A percentile compares a stretch with the other conserved stretches of the same genome.
phyloP scores from a whole-genome alignment of 1,139 yeast species.

The Saccharomycopsis phalli region DNA sequence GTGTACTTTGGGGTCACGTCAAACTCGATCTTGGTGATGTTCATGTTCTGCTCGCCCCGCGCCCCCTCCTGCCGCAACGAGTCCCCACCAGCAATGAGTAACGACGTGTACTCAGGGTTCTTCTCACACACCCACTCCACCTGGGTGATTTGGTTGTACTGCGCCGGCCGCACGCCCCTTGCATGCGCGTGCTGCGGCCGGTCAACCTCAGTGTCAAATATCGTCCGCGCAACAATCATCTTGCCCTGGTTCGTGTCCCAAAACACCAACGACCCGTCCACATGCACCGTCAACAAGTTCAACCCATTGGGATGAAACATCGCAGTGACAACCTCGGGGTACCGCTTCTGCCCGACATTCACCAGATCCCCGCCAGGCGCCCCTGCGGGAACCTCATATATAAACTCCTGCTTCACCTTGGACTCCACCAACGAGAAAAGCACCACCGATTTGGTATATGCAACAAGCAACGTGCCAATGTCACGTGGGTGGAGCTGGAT shows the following conservation, averaged over 20 bases:
- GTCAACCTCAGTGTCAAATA: constrained; percentile 59
- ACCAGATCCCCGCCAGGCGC: constrained; percentile 58
- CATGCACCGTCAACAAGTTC: constrained; percentile 69
- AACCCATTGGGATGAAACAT: constrained; percentile 91
- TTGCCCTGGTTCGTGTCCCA: constrained; percentile 86
- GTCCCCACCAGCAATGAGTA: constrained; percentile 67
- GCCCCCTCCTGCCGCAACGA: constrained; percentile 39
- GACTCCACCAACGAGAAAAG: constrained; percentile 59
- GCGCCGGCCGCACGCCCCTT: constrained; percentile 8
- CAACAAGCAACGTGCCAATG: constrained; percentile 64
- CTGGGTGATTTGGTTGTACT: constrained; percentile 33
- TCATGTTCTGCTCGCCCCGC: constrained; percentile 22
- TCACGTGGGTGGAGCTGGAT: constrained; percentile 86
- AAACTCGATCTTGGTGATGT: constrained; percentile 60
- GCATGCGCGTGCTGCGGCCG: constrained; percentile 31
- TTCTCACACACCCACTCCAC: constrained; percentile 66
- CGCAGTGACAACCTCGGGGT: constrained; percentile 51
- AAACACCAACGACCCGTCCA: constrained; percentile 76
- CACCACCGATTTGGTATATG: constrained; percentile 64
- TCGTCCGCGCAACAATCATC: constrained; percentile 63
- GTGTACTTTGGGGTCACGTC: constrained; percentile 77
- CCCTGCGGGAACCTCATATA: constrained; percentile 50
- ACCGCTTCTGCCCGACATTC: constrained; percentile 31
- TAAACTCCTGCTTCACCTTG: constrained; percentile 45
- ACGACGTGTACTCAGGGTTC: constrained; percentile 72